phyloP scores from a whole-genome alignment of 495 filamentous ascomycete species.

The Paragyromitra xinjiangensis region DNA sequence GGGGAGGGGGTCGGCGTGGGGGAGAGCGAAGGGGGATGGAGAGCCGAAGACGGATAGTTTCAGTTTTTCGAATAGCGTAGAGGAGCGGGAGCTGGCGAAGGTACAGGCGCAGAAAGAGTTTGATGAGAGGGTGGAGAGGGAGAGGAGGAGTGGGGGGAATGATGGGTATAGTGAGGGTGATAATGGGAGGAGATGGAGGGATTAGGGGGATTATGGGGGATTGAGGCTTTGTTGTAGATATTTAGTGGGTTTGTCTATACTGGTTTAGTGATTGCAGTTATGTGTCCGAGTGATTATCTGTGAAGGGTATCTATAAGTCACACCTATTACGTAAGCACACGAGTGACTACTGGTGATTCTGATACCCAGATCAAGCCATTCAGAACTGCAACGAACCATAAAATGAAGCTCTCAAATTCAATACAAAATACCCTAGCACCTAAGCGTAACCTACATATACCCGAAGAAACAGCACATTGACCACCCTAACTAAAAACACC shows the following conservation, averaged over 20 bases:
- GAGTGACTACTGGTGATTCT: neutral
- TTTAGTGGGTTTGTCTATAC: neutral
- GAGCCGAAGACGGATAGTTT: conserved; percentile 60
- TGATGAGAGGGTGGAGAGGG: conserved; percentile 64
- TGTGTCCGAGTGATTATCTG: neutral
- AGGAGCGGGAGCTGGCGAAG: conserved; percentile 61
- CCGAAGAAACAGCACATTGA: neutral
- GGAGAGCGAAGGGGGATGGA: neutral
- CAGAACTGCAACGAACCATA: too few species aligned
- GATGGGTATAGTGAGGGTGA: conserved; percentile 46
- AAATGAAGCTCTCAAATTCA: too few species aligned
- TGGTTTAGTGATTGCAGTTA: neutral
- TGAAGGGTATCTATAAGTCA: neutral
- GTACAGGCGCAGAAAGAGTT: conserved; percentile 66
- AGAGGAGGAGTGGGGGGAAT: conserved; percentile 58
- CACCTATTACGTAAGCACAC: neutral
- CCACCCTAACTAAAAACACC: neutral
- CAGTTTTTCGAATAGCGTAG: conserved; percentile 59
- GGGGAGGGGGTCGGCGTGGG: conserved; percentile 32
- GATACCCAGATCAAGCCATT: neutral
- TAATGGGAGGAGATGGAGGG: conserved; percentile 9
- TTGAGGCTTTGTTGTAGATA: conserved; percentile 5
- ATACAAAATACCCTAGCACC: too few species aligned
- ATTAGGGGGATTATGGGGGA: neutral
- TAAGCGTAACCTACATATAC: neutral